Evolutionary conservation across 1,284 basidiomycete species (phyloP).

Genomic region (Malassezia globosa): DNA sequence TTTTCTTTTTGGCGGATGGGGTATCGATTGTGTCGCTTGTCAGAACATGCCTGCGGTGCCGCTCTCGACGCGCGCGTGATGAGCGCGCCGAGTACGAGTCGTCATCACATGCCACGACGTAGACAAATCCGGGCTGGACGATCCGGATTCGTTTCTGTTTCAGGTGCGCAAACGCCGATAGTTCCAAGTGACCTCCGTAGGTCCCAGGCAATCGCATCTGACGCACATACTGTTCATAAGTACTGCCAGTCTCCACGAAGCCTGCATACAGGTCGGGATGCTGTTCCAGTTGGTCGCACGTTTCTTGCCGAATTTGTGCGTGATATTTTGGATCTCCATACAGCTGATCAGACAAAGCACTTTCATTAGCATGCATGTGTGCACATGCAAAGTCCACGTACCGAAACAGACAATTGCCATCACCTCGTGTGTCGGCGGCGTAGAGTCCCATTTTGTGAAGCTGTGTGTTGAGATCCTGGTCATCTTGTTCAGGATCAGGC

Average conservation of each 20-base stretch:
- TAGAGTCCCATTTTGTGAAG: slow-evolving; percentile 40
- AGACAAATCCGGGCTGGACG: slow-evolving; percentile 62
- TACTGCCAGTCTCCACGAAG: slow-evolving; percentile 73
- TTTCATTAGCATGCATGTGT: slow-evolving; percentile 6
- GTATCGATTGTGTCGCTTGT: not conserved
- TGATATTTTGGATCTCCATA: slow-evolving; percentile 66
- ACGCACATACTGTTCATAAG: slow-evolving; percentile 39
- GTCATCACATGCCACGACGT: slow-evolving; percentile 46
- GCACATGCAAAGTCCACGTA: slow-evolving; percentile 15
- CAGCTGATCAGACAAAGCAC: slow-evolving; percentile 53
- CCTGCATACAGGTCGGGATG: slow-evolving; percentile 66
- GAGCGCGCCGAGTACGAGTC: slow-evolving; percentile 34
- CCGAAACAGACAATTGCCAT: slow-evolving; percentile 45
- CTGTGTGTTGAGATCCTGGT: slow-evolving; percentile 35
- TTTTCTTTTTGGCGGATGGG: not conserved
- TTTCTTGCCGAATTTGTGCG: slow-evolving; percentile 57
- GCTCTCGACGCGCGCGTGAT: slow-evolving; percentile 21
- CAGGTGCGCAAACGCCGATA: slow-evolving; percentile 77
- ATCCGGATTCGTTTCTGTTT: slow-evolving; percentile 70
- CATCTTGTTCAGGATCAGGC: slow-evolving; percentile 32
- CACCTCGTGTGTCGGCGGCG: slow-evolving; percentile 42
- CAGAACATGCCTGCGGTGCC: slow-evolving; percentile 21
- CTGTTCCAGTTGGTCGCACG: slow-evolving; percentile 64
- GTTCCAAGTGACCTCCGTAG: slow-evolving; percentile 80
- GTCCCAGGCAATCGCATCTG: slow-evolving; percentile 54